Percentiles rank a stretch among this genome's conserved stretches.
Conservation (phyloP, 495 filamentous ascomycete species). For the Aeminium ludgeri region DNA sequence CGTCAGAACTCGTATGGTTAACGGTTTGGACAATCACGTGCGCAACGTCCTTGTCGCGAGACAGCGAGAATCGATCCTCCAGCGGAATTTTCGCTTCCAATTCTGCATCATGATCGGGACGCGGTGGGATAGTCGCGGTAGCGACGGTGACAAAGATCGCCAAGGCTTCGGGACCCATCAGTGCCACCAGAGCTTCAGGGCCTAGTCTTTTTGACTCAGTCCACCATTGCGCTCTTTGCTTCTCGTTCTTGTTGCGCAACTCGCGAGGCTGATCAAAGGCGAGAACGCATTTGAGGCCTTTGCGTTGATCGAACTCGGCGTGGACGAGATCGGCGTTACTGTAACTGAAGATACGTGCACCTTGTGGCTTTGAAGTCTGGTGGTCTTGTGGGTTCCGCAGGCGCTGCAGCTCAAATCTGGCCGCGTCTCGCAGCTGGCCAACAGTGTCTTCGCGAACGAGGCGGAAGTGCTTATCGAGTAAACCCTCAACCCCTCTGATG, state of each 20-base stretch:
- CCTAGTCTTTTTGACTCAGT: conserved; percentile 36
- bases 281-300: conserved; percentile 38
- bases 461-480: conserved; percentile 55
- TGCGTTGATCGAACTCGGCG: conserved; percentile 29
- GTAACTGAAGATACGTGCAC: conserved; percentile 28
- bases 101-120: neutral
- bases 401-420: conserved; percentile 27
- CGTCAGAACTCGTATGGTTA: neutral
- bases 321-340: conserved; percentile 22
- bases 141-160: conserved; percentile 41
- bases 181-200: conserved; percentile 40
- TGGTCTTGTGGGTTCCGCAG: conserved; percentile 11
- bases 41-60: conserved; percentile 1
- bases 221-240: conserved; percentile 44
- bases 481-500: conserved; percentile 37
- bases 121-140: conserved; percentile 7
- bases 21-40: conserved; percentile 19
- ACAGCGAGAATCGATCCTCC: neutral
- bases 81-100: neutral
- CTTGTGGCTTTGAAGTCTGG: conserved; percentile 12
- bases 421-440: conserved; percentile 43
- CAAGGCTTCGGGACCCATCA: conserved; percentile 31
- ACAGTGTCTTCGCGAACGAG: conserved; percentile 50
- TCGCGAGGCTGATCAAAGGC: conserved; percentile 37
- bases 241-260: conserved; percentile 17